These are phyloP conservation scores for Tricholoma bakamatsutake DNA, from an alignment of 768 basidiomycete genomes.

Conservation along the genomic window DNA sequence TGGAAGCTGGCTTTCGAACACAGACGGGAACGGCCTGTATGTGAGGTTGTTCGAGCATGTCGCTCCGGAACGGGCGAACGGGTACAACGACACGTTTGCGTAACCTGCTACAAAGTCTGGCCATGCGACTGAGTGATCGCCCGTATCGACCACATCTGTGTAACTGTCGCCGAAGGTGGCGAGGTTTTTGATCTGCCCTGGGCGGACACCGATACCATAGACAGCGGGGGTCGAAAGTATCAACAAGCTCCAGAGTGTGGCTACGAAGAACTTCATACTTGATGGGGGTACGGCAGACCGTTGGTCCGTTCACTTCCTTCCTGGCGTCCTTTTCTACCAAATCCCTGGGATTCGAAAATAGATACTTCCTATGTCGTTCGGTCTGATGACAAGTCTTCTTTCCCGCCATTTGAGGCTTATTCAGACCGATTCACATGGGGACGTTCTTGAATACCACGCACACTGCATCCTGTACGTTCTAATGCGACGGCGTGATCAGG, in stretches of 20 bases:
- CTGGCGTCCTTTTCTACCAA: neutral
- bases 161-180: conserved; percentile 69
- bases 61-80: conserved; percentile 57
- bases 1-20: conserved; percentile 56
- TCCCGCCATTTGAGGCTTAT: too few species aligned
- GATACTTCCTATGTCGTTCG: too few species aligned
- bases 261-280: neutral
- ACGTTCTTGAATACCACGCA: too few species aligned
- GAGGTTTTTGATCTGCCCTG: conserved; percentile 52
- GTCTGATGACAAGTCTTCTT: neutral
- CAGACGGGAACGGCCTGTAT: conserved; percentile 48
- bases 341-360: too few species aligned
- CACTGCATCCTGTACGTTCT: too few species aligned
- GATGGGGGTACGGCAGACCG: neutral
- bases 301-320: neutral
- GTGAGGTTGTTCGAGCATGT: conserved; percentile 63
- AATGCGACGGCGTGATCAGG: too few species aligned
- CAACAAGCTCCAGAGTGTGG: neutral
- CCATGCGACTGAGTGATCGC: conserved; percentile 48
- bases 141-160: conserved; percentile 42
- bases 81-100: conserved; percentile 44
- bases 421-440: too few species aligned
- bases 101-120: conserved; percentile 55
- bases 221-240: neutral
- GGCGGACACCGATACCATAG: conserved; percentile 20